Evolutionary conservation across 495 filamentous ascomycete genomes (phyloP).

Genomic region (Ramalina peruviana): DNA sequence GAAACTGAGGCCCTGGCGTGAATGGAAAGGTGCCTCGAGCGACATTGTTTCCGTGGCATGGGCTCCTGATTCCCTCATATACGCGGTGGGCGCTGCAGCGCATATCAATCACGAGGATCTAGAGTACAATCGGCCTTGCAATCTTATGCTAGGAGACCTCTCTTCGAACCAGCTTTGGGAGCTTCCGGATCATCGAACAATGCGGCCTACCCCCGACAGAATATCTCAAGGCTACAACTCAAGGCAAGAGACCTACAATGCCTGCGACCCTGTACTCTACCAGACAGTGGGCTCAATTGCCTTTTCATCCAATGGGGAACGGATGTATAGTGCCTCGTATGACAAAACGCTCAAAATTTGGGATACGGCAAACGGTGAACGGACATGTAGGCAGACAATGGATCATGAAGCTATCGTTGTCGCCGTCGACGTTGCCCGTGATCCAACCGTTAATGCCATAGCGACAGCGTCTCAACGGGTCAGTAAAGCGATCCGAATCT

Average conservation of each 20-base stretch:
- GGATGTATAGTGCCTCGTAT: conserved; percentile 66
- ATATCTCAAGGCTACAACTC: conserved; percentile 35
- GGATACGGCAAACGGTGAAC: conserved; percentile 29
- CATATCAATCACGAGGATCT: conserved; percentile 62
- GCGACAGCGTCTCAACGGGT: conserved; percentile 35
- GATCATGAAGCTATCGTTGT: conserved; percentile 55
- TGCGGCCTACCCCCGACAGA: conserved; percentile 34
- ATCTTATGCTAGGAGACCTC: conserved; percentile 60
- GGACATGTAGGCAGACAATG: conserved; percentile 36
- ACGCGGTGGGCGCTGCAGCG: conserved; percentile 53
- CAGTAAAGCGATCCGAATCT: conserved; percentile 21
- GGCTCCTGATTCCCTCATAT: conserved; percentile 34
- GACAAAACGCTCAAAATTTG: conserved; percentile 72
- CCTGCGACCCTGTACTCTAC: conserved; percentile 56
- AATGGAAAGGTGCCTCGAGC: conserved; percentile 39
- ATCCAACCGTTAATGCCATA: conserved; percentile 26
- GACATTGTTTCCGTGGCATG: conserved; percentile 36
- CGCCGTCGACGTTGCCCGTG: conserved; percentile 36
- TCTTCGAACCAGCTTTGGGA: conserved; percentile 40
- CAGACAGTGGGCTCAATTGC: conserved; percentile 64
- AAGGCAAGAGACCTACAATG: conserved; percentile 40
- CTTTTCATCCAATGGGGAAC: conserved; percentile 43
- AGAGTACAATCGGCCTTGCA: conserved; percentile 72
- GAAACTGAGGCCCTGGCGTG: conserved; percentile 23
- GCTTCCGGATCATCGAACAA: conserved; percentile 54